Evolutionary conservation across 805 yeast species (phyloP).

Genomic region (Priceomyces carsonii): DNA sequence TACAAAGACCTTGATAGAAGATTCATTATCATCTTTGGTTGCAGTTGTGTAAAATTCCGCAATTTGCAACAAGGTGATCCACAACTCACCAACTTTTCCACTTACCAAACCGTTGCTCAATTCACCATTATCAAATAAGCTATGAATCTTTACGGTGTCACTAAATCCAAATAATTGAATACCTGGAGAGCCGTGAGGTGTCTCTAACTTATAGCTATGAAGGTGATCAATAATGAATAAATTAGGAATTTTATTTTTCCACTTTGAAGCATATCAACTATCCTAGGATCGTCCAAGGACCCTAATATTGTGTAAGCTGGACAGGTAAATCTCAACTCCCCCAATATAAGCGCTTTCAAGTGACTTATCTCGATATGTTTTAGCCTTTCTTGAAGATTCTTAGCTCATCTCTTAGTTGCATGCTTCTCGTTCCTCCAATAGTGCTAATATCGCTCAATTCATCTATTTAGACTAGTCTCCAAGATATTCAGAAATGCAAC

Average conservation of each 20-base stretch:
- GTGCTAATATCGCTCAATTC: conserved; percentile 53
- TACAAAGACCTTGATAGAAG: conserved; percentile 60
- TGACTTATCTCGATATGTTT: conserved; percentile 15
- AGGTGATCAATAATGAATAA: conserved; percentile 63
- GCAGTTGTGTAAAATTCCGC: conserved; percentile 52
- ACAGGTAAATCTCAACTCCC: conserved; percentile 45
- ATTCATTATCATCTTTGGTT: conserved; percentile 12
- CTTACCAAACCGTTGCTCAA: conserved; percentile 13
- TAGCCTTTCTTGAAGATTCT: conserved; percentile 11
- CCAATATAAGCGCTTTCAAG: conserved; percentile 19
- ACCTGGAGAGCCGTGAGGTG: conserved; percentile 39
- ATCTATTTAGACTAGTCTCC: conserved; percentile 47
- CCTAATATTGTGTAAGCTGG: conserved; percentile 83
- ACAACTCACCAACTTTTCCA: conserved; percentile 56
- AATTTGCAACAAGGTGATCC: conserved; percentile 72
- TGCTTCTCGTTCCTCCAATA: conserved; percentile 9
- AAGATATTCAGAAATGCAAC: conserved; percentile 66
- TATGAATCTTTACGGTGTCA: conserved; percentile 66
- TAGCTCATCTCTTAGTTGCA: conserved; percentile 8
- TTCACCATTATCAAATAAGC: conserved; percentile 55
- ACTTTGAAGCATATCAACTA: conserved; percentile 59
- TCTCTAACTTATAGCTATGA: conserved; percentile 41
- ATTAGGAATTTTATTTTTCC: conserved; percentile 57
- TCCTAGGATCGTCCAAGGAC: conserved; percentile 70
- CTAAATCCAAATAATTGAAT: conserved; percentile 69